phyloP scores from a whole-genome alignment of 331 rosid species.

The Acacia pycnantha region DNA sequence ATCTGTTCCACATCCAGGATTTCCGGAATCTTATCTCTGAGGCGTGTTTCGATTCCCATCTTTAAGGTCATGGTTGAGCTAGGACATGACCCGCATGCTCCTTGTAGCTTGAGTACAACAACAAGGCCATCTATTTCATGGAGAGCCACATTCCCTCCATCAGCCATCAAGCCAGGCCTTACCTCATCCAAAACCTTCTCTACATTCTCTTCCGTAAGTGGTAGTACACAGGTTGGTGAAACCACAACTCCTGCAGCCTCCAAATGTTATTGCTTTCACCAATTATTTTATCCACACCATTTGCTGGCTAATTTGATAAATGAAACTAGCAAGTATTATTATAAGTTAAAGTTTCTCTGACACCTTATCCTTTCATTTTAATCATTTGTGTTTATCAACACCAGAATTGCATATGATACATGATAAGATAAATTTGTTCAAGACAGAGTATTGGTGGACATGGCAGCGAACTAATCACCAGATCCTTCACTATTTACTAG shows the following conservation, averaged over 20 bases:
- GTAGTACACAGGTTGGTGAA: slow-evolving; percentile 77
- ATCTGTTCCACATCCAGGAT: slow-evolving; percentile 89
- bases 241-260: slow-evolving; percentile 56
- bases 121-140: slow-evolving; percentile 97
- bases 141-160: slow-evolving; percentile 95
- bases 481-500: not conserved
- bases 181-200: slow-evolving; percentile 96
- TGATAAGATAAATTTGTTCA: not conserved
- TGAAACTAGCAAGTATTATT: not conserved
- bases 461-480: not conserved
- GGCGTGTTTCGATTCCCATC: slow-evolving; percentile 92
- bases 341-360: not conserved
- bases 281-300: slow-evolving; percentile 13
- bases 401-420: not conserved
- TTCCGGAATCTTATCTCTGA: slow-evolving; percentile 88
- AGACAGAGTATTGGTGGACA: not conserved
- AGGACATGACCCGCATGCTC: slow-evolving; percentile 98
- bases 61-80: slow-evolving; percentile 94
- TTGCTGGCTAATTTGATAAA: not conserved
- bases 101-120: slow-evolving; percentile 88
- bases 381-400: not conserved
- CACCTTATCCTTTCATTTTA: not conserved
- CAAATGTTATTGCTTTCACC: slow-evolving; percentile 24
- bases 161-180: slow-evolving; percentile 88
- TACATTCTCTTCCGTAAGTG: slow-evolving; percentile 92